A percentile compares a stretch with the other conserved stretches of the same genome.
Conservation (phyloP, 352 stramenopile species). For the Phytophthora pisi region DNA sequence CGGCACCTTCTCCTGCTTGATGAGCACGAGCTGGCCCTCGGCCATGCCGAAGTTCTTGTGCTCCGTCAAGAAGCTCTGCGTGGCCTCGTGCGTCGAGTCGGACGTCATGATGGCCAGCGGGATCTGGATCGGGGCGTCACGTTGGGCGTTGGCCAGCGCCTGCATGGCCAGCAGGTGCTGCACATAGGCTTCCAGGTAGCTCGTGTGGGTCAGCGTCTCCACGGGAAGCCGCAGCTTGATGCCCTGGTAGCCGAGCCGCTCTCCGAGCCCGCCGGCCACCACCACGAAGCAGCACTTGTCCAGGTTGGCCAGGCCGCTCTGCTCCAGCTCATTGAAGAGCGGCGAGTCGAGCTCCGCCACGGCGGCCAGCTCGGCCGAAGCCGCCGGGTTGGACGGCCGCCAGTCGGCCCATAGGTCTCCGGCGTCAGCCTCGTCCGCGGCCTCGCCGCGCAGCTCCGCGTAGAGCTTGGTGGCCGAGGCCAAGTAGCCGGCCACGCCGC, state of each 20-base stretch:
- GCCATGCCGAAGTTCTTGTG: slow-evolving; percentile 96
- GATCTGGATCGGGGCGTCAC: slow-evolving; percentile 47
- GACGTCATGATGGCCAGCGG: slow-evolving; percentile 98
- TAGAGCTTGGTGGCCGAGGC: slow-evolving; percentile 55
- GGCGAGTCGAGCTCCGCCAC: slow-evolving; percentile 45
- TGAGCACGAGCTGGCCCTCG: slow-evolving; percentile 91
- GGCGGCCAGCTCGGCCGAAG: slow-evolving; percentile 27
- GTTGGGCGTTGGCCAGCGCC: slow-evolving; percentile 35
- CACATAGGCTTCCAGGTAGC: slow-evolving; percentile 95
- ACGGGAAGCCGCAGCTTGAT: slow-evolving; percentile 98
- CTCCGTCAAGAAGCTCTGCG: slow-evolving; percentile 85
- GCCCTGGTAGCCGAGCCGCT: slow-evolving; percentile 95
- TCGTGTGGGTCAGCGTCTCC: slow-evolving; percentile 89
- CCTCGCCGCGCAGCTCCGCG: slow-evolving; percentile 29
- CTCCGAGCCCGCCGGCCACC: slow-evolving; percentile 96
- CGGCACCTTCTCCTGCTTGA: slow-evolving; percentile 98
- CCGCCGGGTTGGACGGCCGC: slow-evolving; percentile 53
- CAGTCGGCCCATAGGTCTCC: slow-evolving; percentile 44
- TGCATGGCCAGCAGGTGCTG: slow-evolving; percentile 94
- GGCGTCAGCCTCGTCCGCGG: slow-evolving; percentile 7
- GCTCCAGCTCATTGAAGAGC: slow-evolving; percentile 57
- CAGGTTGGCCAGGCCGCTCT: slow-evolving; percentile 57
- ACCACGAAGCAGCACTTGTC: slow-evolving; percentile 94
- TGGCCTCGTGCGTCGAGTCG: slow-evolving; percentile 94
- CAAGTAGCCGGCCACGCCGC: slow-evolving; percentile 64